Base-by-base conservation (phyloP, 345 rosid genomes). In the Euphorbia peplus region DNA sequence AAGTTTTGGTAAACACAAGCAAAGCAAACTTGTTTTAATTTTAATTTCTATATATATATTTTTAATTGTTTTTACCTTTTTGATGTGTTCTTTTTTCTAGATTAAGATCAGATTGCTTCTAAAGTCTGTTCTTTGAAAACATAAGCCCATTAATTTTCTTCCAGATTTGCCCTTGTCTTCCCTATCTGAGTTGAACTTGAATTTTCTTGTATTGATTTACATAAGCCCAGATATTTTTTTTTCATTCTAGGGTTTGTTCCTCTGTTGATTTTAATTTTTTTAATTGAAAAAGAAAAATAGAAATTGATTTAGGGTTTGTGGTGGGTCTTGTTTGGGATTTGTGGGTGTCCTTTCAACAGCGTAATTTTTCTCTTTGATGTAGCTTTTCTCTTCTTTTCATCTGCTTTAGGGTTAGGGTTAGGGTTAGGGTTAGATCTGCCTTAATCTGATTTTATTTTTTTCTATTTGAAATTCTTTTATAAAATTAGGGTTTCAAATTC, bases 381-480 rank as follows among this genome's bases (percentile, higher is more conserved):
- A 60, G 58, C 22, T 55, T 41, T 55, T 50, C 19, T 53, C 22
- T 16, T 24, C 28, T 4, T 72, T 21, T 11, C 52, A 41, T 71
- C 52, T 57, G 30, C 42, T 63, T 52, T 51, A 50, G 71, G 71
- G 66, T 67, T 60, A 35, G 67, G 71, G 46, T 52, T 51, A 50
- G 71, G 71, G 66, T 67, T 60, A 35, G 67, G 71, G 46, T 50
- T 63, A 54, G 74, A 71, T 71, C 68, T 71, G 56, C 53, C 5
- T 28, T 29, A 12, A 41, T 58, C 54, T 6, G 57, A 21, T 47
- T 16, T 11, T 42, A 68, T 11, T 29, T 30, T 35, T 25, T n/a
- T 19, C 4, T 4, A 16, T 28, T 58, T 28, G 19, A 32, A 32
- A 32, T 67, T 54, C 12, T 22, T 46, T 18, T 69, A 3, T 22